phyloP scores from a whole-genome alignment of 179 eudicot genomes.

The Patellifolia procumbens region DNA sequence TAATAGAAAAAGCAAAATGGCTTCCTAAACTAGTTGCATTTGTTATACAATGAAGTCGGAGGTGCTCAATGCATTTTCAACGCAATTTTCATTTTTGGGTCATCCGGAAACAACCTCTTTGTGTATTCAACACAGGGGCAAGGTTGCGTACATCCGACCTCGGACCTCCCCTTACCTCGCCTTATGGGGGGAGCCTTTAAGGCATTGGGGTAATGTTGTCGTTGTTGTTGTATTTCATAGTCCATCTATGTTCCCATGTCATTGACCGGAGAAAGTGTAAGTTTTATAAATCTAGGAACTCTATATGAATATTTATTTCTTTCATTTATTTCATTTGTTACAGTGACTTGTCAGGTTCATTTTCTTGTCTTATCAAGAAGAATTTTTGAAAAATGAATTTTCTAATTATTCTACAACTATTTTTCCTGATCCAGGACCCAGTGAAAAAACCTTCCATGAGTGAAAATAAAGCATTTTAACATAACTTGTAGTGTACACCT shows the following conservation, averaged over 20 bases:
- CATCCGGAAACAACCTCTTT: no score
- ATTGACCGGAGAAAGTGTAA: not conserved
- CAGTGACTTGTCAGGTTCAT: not conserved
- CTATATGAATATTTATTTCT: not conserved
- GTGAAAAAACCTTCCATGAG: not conserved
- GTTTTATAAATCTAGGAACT: not conserved
- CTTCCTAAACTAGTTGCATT: no score
- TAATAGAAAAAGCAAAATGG: no score
- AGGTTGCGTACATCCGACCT: no score
- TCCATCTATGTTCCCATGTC: not conserved
- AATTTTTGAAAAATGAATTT: not conserved
- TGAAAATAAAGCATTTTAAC: not conserved
- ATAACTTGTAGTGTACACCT: not conserved
- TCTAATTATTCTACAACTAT: not conserved
- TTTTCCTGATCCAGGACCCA: not conserved
- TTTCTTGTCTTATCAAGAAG: not conserved
- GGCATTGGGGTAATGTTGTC: no score
- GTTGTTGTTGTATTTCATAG: not conserved
- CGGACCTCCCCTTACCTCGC: no score
- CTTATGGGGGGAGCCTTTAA: no score
- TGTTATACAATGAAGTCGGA: no score
- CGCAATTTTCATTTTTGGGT: no score
- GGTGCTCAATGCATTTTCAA: no score
- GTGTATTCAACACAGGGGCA: no score
- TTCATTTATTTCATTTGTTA: not conserved